These are phyloP conservation scores for Flaveria floridana DNA, from an alignment of 140 eudicot genomes.

Conservation along the genomic window DNA sequence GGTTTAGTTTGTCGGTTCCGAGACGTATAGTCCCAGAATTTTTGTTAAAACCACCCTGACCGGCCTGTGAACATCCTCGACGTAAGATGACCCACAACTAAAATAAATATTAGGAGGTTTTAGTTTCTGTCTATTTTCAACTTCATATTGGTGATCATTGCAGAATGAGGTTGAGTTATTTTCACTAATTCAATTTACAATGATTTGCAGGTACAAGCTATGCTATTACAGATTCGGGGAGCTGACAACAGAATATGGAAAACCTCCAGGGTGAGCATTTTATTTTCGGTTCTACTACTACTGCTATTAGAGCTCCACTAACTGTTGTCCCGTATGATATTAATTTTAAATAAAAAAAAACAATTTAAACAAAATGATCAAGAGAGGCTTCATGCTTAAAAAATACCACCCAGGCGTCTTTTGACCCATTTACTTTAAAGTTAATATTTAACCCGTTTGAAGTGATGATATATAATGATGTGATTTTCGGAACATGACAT, in stretches of 20 bases:
- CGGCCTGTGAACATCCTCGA: not conserved
- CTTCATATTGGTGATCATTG: not conserved
- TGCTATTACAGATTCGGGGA: constrained; percentile 93
- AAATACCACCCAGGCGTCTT: not conserved
- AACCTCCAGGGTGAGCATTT: constrained; percentile 84
- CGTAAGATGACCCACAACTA: not conserved
- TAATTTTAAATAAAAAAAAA: not conserved
- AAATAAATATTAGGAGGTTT: not conserved
- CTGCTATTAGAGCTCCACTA: not conserved
- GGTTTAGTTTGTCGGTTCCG: not conserved
- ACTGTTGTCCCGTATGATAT: not conserved
- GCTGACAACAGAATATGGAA: constrained; percentile 89
- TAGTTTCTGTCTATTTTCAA: not conserved
- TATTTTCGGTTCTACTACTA: not conserved
- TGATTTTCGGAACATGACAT: constrained; percentile 1
- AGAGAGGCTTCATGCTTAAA: not conserved
- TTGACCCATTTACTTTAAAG: not conserved
- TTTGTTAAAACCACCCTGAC: not conserved
- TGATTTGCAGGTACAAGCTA: constrained; percentile 73
- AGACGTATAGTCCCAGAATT: not conserved
- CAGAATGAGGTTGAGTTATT: not conserved
- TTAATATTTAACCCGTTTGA: not conserved
- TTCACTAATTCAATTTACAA: constrained; percentile 2
- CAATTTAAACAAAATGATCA: not conserved
- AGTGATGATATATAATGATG: not conserved